Percentiles rank a stretch among this genome's conserved stretches.
phyloP scores from a whole-genome alignment of 2,329 filamentous ascomycete species.

The Alternaria triticina region DNA sequence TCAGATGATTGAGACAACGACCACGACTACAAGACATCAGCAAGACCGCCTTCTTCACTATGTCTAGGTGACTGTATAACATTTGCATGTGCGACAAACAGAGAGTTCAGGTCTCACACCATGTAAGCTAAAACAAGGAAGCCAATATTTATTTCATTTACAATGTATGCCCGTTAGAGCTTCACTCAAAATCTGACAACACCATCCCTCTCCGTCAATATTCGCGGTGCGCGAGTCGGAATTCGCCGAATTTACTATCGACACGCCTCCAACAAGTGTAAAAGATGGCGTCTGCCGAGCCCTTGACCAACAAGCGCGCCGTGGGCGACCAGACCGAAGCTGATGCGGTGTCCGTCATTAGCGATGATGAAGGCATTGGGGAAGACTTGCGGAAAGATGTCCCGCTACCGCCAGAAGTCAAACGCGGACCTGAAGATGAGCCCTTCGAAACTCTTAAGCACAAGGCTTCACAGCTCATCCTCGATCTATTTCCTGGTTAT shows the following conservation, averaged over 20 bases:
- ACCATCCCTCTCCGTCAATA: neutral
- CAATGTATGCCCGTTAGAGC: neutral
- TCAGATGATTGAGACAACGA: neutral
- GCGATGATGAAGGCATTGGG: neutral
- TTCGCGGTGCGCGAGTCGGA: neutral
- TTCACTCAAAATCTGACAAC: neutral
- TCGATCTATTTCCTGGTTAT: neutral
- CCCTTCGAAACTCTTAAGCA: neutral
- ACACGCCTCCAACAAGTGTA: neutral
- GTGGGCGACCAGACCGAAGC: neutral
- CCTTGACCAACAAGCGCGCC: neutral
- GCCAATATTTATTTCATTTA: neutral
- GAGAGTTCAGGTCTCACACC: neutral
- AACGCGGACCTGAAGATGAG: neutral
- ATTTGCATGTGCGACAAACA: neutral
- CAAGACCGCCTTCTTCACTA: neutral
- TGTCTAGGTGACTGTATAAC: neutral
- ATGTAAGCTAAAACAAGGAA: neutral
- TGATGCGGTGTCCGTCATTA: neutral
- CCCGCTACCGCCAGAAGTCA: neutral
- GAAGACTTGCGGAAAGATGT: too few species aligned
- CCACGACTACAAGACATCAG: neutral
- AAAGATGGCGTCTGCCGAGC: neutral
- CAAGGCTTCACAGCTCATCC: neutral
- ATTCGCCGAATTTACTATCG: neutral